These are phyloP conservation scores for Panus rudis DNA, from an alignment of 768 basidiomycete genomes.

Conservation along the genomic window DNA sequence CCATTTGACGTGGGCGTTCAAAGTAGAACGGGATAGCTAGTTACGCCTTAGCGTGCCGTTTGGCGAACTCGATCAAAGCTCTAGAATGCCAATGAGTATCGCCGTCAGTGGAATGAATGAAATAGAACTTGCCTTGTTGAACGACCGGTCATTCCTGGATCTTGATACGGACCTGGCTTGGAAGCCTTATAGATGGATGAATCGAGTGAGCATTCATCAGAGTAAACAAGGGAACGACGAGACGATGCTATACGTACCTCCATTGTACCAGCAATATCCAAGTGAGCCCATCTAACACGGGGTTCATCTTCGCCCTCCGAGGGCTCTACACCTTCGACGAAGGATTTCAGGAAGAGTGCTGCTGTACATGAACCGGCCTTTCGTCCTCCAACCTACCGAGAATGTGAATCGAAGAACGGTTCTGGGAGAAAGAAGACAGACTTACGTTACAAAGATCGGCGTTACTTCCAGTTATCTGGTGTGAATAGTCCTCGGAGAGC, in stretches of 20 bases:
- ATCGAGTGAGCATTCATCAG: background rate
- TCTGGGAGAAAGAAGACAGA: background rate
- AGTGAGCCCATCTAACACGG: constrained; percentile 73
- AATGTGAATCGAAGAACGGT: constrained; percentile 1
- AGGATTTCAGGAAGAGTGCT: constrained; percentile 80
- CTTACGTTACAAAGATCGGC: constrained; percentile 78
- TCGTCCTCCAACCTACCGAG: constrained; percentile 57
- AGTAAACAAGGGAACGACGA: constrained; percentile 10
- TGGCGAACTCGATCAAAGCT: constrained; percentile 6
- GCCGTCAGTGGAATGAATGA: background rate
- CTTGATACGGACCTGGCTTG: constrained; percentile 52
- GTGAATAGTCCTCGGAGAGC: constrained; percentile 72
- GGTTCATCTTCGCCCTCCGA: constrained; percentile 44
- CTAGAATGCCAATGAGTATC: background rate
- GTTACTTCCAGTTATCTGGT: constrained; percentile 70
- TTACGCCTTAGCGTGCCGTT: constrained; percentile 1
- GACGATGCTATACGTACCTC: no score
- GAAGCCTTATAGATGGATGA: constrained; percentile 47
- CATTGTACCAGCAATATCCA: constrained; percentile 80
- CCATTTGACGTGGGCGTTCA: no score
- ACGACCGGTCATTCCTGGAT: constrained; percentile 74
- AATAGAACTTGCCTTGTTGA: constrained; percentile 55
- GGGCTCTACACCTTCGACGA: constrained; percentile 67
- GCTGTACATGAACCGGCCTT: constrained; percentile 73
- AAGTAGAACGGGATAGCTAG: no score